Conservation (phyloP, 768 basidiomycete species). For the Mycena haematopus region DNA sequence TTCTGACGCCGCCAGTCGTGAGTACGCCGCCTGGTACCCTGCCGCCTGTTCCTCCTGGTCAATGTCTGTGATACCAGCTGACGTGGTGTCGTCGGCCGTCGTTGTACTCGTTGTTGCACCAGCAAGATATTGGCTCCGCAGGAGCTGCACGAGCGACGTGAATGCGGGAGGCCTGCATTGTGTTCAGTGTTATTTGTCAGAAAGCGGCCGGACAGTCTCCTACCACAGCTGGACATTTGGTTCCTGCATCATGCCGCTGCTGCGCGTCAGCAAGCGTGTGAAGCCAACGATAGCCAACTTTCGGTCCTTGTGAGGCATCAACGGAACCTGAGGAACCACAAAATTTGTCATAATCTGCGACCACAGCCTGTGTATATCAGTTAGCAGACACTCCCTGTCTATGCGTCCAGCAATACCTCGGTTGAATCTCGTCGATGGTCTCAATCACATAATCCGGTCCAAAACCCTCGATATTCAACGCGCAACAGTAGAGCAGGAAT, state of each 20-base stretch:
- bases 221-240: conserved; percentile 73
- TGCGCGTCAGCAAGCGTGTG: conserved; percentile 79
- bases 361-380: conserved; percentile 59
- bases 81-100: conserved; percentile 43
- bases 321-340: conserved; percentile 80
- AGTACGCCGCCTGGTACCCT: conserved; percentile 95
- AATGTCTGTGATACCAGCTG: conserved; percentile 71
- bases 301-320: conserved; percentile 81
- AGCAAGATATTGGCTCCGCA: conserved; percentile 77
- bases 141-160: conserved; percentile 74
- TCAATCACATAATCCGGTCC: conserved; percentile 80
- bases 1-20: conserved; percentile 86
- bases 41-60: conserved; percentile 91
- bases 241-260: conserved; percentile 69
- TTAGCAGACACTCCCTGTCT: background rate
- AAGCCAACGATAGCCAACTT: conserved; percentile 86
- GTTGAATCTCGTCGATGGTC: conserved; percentile 85
- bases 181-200: background rate
- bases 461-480: conserved; percentile 74
- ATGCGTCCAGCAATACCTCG: conserved; percentile 58
- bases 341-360: conserved; percentile 79
- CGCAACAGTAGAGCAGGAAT: conserved; percentile 79
- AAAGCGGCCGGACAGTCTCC: conserved; percentile 21
- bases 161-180: conserved; percentile 71
- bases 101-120: conserved; percentile 41